Evolutionary conservation across 768 basidiomycete species (phyloP), one percentile per base, ranked within the genome.

Genomic region (Mycena indigotica): DNA sequence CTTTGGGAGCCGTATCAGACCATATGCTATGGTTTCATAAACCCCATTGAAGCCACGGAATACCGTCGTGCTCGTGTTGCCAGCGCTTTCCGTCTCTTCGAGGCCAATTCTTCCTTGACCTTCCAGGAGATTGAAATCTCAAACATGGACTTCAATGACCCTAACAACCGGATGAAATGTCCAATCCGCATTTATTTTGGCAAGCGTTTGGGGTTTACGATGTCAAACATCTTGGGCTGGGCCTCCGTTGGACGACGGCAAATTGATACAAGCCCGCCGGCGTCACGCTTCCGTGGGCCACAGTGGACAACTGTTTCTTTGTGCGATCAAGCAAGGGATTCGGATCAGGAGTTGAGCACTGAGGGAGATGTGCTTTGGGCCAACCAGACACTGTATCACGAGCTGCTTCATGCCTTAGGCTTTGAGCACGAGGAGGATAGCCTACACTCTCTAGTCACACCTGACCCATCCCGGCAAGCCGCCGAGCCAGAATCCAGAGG

Each of bases 341-440:
- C 13, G 19, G 51, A 58, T 8, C 3, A 38, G 5, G 55, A 57
- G 6, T n/a, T 52, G 17, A 17, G 17, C 32, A 35, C 8, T 8
- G 41, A 44, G 8, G 25, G n/a, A 2, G 1, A 46, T n/a, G 32
- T 49, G 23, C 19, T 8, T 3, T 19, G 21, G 26, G 13, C 44
- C 3, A 53, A 53, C n/a, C 3, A n/a, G 3, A 53, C 52, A 1
- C 15, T 58, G 24, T 58, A 49, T 17, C 57, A 58, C 28, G 57
- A 58, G 38, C 25, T 58, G 2, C 50, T 51, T 2, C 57, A 58
- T 23, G 32, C 19, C 1, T 15, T 58, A 8, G 57, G 52, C 2
- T 12, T 52, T 2, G 13, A 49, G 21, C 48, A 49, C 48, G 48
- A 49, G 48, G 13, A 29, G 28, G 48, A 10, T 19, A 8, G 8